Base-by-base conservation (phyloP, 164 flowering plant genomes). In the Nelumbo lutea region DNA sequence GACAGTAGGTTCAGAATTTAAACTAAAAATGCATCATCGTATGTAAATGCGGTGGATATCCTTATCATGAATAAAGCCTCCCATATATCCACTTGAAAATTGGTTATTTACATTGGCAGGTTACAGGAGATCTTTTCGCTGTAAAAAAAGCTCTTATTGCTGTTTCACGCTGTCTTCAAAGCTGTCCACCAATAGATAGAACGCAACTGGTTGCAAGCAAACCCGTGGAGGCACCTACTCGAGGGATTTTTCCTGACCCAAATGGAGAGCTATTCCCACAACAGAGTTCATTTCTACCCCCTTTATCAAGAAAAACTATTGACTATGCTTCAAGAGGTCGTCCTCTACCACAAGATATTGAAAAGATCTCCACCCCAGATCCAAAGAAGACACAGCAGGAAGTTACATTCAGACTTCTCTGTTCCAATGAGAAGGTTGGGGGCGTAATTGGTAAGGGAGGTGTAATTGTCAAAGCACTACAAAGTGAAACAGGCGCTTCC, bases 401-500 rank as follows among this genome's bases (percentile, higher is more conserved):
- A 74, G 85, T 95, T 62, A 70, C 66, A 51, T 91, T 87, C 57
- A 89, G 78, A 64, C 72, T 91, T 43, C 85, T 91, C 52, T 87
- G 92, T 75, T 67, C 87, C 47, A 82, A 72, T 79, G 93, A 86
- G 15, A 79, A 65, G 66, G 87, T 86, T 69, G 98, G 98, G 40
- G 89, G 88, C 47, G 84, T 95, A 46, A 90, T 95, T 78, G 96
- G 98, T 58, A 94, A 80, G 77, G 88, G 88, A 44, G 97, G 98
- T 41, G 38, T 81, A 50, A 89, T 89, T 71, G 73, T 95, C 58
- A 83, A 64, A 75, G 79, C 85, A 60, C 78, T 95, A 77, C 83
- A 90, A 69, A 83, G 66, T 74, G 96, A 95, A 70, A 76, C 96
- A 41, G 97, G 97, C 55, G 87, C 96, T 76, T 59, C 81, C 63